A percentile compares a stretch with the other conserved stretches of the same genome.
phyloP scores from a whole-genome alignment of 1,284 basidiomycete species.

The Sanghuangporus sanghuang region DNA sequence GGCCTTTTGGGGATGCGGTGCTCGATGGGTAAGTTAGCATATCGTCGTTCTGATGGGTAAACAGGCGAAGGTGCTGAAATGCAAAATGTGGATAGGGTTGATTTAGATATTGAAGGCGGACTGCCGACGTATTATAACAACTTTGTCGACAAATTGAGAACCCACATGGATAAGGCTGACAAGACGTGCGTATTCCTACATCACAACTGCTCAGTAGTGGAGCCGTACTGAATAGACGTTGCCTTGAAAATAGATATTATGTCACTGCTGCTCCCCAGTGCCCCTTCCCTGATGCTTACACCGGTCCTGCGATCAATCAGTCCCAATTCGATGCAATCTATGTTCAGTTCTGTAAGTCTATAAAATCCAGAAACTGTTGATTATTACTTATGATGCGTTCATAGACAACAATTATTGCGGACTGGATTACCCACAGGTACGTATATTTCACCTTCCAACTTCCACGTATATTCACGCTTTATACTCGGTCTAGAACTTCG shows the following conservation, averaged over 20 bases:
- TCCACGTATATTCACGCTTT: not conserved
- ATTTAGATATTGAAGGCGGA: constrained; percentile 28
- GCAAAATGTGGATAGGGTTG: constrained; percentile 19
- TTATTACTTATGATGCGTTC: not conserved
- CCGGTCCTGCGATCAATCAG: constrained; percentile 21
- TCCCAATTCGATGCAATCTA: constrained; percentile 23
- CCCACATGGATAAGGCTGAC: constrained; percentile 19
- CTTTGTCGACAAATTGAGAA: constrained; percentile 25
- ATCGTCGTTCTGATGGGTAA: not conserved
- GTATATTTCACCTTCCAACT: constrained; percentile 3
- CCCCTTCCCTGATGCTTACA: constrained; percentile 22
- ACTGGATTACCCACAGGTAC: constrained; percentile 18
- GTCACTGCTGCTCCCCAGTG: constrained; percentile 24
- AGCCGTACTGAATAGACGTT: not conserved
- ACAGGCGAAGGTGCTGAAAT: not conserved
- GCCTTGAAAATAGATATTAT: constrained; percentile 17
- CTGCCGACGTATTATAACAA: constrained; percentile 22
- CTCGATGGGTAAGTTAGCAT: constrained; percentile 24
- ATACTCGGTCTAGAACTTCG: constrained; percentile 9
- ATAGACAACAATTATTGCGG: constrained; percentile 23
- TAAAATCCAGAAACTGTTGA: not conserved
- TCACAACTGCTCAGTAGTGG: not conserved
- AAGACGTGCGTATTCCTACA: constrained; percentile 19
- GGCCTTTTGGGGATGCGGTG: constrained; percentile 26
- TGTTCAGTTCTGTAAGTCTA: constrained; percentile 23